These are phyloP conservation scores for Arthrinium puccinioides DNA, from an alignment of 2,329 filamentous ascomycete genomes.

Conservation along the genomic window DNA sequence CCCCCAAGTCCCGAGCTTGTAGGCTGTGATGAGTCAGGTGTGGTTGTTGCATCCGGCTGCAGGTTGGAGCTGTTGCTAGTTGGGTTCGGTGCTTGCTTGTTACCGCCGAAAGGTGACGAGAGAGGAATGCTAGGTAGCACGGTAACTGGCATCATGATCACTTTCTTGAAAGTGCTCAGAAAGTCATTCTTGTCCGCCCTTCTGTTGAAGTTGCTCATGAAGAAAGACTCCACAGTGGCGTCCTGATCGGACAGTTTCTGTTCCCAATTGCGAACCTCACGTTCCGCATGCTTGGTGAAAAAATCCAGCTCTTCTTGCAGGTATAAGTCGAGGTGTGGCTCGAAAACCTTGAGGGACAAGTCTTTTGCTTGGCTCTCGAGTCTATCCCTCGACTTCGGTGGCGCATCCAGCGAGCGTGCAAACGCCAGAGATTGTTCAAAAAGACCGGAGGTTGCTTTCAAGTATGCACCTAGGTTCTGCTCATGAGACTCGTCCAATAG, in stretches of 20 bases:
- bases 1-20: conserved; percentile 38
- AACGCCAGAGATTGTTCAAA: conserved; percentile 83
- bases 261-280: conserved; percentile 79
- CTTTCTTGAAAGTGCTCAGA: conserved; percentile 92
- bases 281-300: conserved; percentile 70
- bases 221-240: conserved; percentile 83
- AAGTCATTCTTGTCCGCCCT: conserved; percentile 97
- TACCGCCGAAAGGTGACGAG: conserved; percentile 48
- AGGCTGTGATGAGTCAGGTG: conserved; percentile 37
- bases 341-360: conserved; percentile 68
- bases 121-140: conserved; percentile 66
- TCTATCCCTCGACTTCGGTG: conserved; percentile 52
- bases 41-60: conserved; percentile 14
- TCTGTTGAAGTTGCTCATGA: conserved; percentile 90
- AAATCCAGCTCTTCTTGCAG: conserved; percentile 83
- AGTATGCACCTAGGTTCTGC: conserved; percentile 65
- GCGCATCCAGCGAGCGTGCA: conserved; percentile 60
- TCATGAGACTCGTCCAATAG: conserved; percentile 84
- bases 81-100: conserved; percentile 25
- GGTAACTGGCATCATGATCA: conserved; percentile 97
- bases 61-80: conserved; percentile 21
- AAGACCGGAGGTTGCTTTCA: conserved; percentile 78
- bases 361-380: conserved; percentile 59
- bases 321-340: conserved; percentile 90
- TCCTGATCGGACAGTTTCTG: conserved; percentile 87